Percentiles rank a stretch among this genome's conserved stretches.
Evolutionary conservation across 805 yeast species (phyloP).

Genomic region (Zygosaccharomyces siamensis): DNA sequence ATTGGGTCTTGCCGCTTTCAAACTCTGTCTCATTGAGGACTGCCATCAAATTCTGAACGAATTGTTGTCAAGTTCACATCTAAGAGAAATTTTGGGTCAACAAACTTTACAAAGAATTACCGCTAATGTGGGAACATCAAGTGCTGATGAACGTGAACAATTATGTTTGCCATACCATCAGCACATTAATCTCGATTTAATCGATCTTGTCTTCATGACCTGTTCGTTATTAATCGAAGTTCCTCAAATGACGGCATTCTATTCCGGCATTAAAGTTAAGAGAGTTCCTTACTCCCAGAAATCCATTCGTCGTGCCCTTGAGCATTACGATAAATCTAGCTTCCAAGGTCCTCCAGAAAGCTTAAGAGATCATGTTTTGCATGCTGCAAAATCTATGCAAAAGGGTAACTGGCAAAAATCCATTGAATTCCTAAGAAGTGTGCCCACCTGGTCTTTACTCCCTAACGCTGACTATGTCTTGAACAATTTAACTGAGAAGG

Average conservation of each 20-base stretch:
- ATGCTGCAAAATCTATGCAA: conserved; percentile 84
- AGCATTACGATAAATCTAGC: conserved; percentile 87
- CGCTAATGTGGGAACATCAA: conserved; percentile 38
- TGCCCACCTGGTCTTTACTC: conserved; percentile 78
- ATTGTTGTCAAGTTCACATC: conserved; percentile 76
- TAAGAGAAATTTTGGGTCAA: conserved; percentile 92
- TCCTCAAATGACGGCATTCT: conserved; percentile 78
- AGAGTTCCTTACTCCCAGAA: conserved; percentile 55
- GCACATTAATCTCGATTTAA: conserved; percentile 92
- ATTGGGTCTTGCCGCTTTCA: conserved; percentile 92
- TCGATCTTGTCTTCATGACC: conserved; percentile 91
- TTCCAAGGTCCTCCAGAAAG: conserved; percentile 98
- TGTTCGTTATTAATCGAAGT: conserved; percentile 84
- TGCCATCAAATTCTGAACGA: conserved; percentile 84
- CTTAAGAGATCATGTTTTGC: conserved; percentile 86
- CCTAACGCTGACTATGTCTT: conserved; percentile 63
- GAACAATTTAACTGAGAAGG: conserved; percentile 66
- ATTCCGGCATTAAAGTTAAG: conserved; percentile 56
- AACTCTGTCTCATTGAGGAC: conserved; percentile 79
- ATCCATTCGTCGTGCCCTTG: conserved; percentile 86
- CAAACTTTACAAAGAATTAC: conserved; percentile 67
- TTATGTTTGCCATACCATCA: conserved; percentile 94
- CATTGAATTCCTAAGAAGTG: conserved; percentile 51
- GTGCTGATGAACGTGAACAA: conserved; percentile 40
- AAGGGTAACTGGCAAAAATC: conserved; percentile 87